Evolutionary conservation across 108 stramenopile genomes (phyloP), one percentile per base, ranked within the genome.

Genomic region (Phaeodactylum tricornutum): DNA sequence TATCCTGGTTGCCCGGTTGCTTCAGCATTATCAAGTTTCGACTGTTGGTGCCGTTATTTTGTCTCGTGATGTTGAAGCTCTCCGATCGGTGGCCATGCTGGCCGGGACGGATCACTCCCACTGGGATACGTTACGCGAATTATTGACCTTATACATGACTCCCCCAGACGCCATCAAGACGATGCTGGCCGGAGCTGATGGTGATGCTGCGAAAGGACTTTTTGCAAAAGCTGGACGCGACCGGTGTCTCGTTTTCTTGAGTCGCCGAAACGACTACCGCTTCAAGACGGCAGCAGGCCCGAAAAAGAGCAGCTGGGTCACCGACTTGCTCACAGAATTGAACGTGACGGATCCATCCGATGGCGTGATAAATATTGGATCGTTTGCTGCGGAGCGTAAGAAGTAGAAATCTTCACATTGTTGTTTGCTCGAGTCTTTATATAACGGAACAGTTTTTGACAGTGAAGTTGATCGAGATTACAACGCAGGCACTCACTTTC

Each of bases 61-160:
- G 38, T 75, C 77, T 30, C 61, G 82, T 24, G 87, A 88, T 48
- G 79, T 88, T 5, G 82, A 88, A 39, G 82, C 87, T n/a, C 59
- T 88, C 42, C 53, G 82, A 34, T 69, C 69, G 26, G 87, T 84
- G 35, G 67, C 81, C 23, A 81, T 81, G 80, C 60, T 88, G 47
- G 82, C 82, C 22, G 87, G 87, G 37, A 78, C 66, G 4, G 61
- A 84, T 42, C 82, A 88, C 61, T 71, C 69, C 19, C 87, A 88
- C 49, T 88, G 87, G 87, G 82, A 81, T 48, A 59, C 69, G 37
- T 53, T 88, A 15, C 61, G 77, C 19, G 87, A 88, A 50, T 59
- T 88, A 19, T 41, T 88, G 31, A 84, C 87, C 1, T 62, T 88
- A 20, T 88, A 81, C 67, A 84, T 88, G 87, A 81, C 82, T 4